Evolutionary conservation across 164 flowering plant genomes (phyloP).

Genomic region (Vitis rotundifolia): DNA sequence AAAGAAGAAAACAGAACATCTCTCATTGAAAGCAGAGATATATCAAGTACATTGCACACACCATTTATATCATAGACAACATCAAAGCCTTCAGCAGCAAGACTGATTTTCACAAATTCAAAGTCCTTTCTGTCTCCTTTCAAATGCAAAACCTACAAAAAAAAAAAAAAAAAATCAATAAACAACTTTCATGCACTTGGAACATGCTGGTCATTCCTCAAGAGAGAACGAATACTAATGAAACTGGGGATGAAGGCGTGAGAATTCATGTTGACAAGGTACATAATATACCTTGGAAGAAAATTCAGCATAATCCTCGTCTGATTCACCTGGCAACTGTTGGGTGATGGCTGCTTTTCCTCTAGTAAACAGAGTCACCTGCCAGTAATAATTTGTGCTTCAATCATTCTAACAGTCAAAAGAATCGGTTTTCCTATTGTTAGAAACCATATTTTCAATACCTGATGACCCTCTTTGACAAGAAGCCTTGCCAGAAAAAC

Average conservation of each 20-base stretch:
- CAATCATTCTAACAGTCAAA: background rate
- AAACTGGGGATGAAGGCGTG: background rate
- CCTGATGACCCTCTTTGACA: slow-evolving; percentile 93
- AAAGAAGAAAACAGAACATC: background rate
- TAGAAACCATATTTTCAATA: slow-evolving; percentile 12
- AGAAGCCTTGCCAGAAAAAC: slow-evolving; percentile 85
- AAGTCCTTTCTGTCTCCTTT: slow-evolving; percentile 96
- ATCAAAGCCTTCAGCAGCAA: slow-evolving; percentile 87
- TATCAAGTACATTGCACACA: slow-evolving; percentile 15
- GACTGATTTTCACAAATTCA: slow-evolving; percentile 83
- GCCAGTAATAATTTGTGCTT: slow-evolving; percentile 10
- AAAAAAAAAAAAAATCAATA: background rate
- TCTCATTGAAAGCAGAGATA: background rate
- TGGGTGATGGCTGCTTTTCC: slow-evolving; percentile 92
- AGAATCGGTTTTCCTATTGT: background rate
- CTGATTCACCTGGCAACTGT: slow-evolving; percentile 89
- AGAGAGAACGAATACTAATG: background rate
- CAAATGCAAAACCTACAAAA: slow-evolving; percentile 76
- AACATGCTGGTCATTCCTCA: background rate
- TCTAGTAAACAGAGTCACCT: slow-evolving; percentile 93
- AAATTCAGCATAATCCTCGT: slow-evolving; percentile 65
- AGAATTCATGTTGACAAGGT: background rate
- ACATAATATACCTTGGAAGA: slow-evolving; percentile 59
- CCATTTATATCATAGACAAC: slow-evolving; percentile 97
- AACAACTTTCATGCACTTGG: background rate